These are phyloP conservation scores for Chenopodium berlandieri DNA, from an alignment of 148 eudicot genomes.

Conservation along the genomic window DNA sequence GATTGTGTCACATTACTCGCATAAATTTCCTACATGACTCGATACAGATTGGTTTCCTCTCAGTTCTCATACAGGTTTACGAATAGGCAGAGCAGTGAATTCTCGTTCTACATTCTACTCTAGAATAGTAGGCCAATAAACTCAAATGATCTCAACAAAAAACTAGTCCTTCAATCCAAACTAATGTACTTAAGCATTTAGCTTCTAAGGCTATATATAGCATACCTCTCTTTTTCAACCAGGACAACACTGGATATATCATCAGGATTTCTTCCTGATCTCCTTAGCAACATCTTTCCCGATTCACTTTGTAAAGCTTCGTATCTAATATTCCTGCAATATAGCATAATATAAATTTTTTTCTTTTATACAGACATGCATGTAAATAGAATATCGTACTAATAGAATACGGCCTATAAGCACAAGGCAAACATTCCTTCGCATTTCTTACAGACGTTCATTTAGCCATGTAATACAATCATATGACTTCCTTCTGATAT, in stretches of 20 bases:
- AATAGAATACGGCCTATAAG: neutral
- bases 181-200: neutral
- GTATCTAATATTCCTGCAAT: constrained; percentile 71
- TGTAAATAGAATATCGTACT: neutral
- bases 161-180: neutral
- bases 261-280: constrained; percentile 97
- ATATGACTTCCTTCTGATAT: neutral
- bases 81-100: neutral
- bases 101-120: neutral
- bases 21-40: neutral
- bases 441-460: neutral
- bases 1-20: neutral
- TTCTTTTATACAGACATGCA: neutral
- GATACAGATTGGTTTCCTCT: too few relatives aligned
- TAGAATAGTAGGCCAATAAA: neutral
- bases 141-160: neutral
- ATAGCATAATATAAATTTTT: neutral
- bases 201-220: neutral
- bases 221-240: constrained; percentile 79
- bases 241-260: constrained; percentile 98
- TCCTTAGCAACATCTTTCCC: constrained; percentile 68
- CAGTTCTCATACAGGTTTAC: neutral
- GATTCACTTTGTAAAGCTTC: constrained; percentile 95
- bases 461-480: neutral
- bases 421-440: neutral